These are phyloP conservation scores for Castanopsis chinensis DNA, from an alignment of 306 rosid genomes.

Conservation along the genomic window DNA sequence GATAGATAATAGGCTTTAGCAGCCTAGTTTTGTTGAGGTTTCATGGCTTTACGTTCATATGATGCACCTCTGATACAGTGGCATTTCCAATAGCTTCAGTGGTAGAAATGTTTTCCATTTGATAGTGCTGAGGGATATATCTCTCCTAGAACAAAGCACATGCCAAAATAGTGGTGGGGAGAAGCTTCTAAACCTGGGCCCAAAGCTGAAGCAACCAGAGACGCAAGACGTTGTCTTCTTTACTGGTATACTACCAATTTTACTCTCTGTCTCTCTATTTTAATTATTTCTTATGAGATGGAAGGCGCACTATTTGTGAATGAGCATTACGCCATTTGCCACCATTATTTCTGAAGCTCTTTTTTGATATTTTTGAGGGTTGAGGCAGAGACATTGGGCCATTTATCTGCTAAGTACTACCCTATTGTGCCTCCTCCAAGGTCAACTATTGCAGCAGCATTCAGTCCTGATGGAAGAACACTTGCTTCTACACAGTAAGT, in stretches of 20 bases:
- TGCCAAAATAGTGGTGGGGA: conserved; percentile 41
- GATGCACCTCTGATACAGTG: conserved; percentile 11
- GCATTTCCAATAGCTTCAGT: conserved; percentile 29
- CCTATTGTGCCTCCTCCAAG: conserved; percentile 43
- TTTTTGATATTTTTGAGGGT: conserved; percentile 42
- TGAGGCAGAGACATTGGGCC: conserved; percentile 49
- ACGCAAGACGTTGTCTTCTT: conserved; percentile 45
- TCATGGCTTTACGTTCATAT: background rate
- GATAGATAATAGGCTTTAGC: background rate
- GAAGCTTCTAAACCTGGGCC: conserved; percentile 25
- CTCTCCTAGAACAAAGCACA: conserved; percentile 32
- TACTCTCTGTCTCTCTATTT: background rate
- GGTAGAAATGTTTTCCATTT: conserved; percentile 50
- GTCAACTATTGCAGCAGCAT: conserved; percentile 53
- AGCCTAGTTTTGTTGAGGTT: background rate
- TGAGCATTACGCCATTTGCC: background rate
- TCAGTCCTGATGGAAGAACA: conserved; percentile 43
- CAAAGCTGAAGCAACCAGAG: conserved; percentile 30
- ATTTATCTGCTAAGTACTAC: conserved; percentile 42
- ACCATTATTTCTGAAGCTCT: conserved; percentile 23
- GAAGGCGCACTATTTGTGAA: conserved; percentile 5
- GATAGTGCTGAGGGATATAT: conserved; percentile 56
- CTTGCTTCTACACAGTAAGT: conserved; percentile 53
- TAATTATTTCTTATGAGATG: background rate
- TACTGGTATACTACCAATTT: conserved; percentile 38